Evolutionary conservation across 2,329 filamentous ascomycete species (phyloP).

Genomic region (Didymella glomerata): DNA sequence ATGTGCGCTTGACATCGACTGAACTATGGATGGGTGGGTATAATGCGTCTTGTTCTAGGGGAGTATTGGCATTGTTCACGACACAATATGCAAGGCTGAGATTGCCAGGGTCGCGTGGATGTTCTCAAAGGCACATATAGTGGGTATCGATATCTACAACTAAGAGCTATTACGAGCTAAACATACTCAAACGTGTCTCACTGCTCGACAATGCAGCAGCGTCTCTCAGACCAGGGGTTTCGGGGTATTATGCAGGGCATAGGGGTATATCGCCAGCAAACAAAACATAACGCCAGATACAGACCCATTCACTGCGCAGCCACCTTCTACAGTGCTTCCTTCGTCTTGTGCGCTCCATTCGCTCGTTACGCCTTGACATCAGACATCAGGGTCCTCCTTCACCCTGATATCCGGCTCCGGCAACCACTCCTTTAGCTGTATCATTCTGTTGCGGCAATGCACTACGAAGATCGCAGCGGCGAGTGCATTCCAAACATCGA

Average conservation of each 20-base stretch:
- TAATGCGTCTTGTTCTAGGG: too few species aligned
- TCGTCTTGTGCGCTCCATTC: background rate
- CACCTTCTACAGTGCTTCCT: background rate
- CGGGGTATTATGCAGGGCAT: constrained; percentile 14
- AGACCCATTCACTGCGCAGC: background rate
- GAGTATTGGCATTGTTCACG: background rate
- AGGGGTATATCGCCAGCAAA: constrained; percentile 32
- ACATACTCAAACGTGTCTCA: background rate
- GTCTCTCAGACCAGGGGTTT: background rate
- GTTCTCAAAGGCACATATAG: background rate
- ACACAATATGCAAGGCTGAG: background rate
- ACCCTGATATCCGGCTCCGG: constrained; percentile 26
- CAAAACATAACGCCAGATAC: constrained; percentile 18
- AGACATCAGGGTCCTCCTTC: constrained; percentile 46
- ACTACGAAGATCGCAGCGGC: constrained; percentile 65
- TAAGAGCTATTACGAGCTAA: background rate
- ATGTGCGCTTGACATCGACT: background rate
- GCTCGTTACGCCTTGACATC: background rate
- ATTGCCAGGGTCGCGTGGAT: background rate
- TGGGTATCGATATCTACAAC: constrained; percentile 1
- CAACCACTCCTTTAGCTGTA: constrained; percentile 53
- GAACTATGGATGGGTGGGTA: background rate
- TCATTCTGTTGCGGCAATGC: constrained; percentile 61
- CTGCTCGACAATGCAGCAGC: background rate
- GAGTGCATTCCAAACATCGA: constrained; percentile 69